Base-by-base conservation (phyloP, 768 basidiomycete species). In the Russula earlei region DNA sequence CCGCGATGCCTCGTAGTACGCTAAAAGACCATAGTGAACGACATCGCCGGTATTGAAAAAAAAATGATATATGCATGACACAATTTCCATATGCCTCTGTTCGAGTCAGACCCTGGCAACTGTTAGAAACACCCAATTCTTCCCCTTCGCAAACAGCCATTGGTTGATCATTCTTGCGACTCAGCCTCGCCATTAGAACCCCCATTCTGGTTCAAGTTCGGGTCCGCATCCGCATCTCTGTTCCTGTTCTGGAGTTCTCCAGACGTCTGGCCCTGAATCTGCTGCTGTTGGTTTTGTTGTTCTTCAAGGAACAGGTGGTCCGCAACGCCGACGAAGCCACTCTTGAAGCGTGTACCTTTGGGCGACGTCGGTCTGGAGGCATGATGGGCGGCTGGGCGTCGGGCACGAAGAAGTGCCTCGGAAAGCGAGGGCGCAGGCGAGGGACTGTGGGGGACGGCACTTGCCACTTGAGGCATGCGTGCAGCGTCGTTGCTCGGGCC, bases 341-440 rank as follows among this genome's bases (percentile, higher is more conserved):
- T 88, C 79, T 87, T 88, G 70, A 87, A 89, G 57, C 78, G 74
- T 20, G 74, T 71, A 22, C 80, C 81, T 64, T 81, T 84, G 49
- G 64, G 33, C 8, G 54, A 55, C 19, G 63, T 43, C 60, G 58
- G 56, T 29, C 58, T 49, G 22, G 65, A 58, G 11, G 63, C 49
- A 6, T 63, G 62, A 10, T 54, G 63, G 5, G 64, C 51, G 24
- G 62, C 61, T 10, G 67, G 66, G 46, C 85, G 77, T 41, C 84
- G 78, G 60, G 78, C 85, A 63, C 85, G 78, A 41, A 86, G 64
- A 42, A 87, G 74, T 1, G 84, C 84, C 62, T 87, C 86, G 64
- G 87, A 86, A 15, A 87, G 72, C 33, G 83, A 77, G 10, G 79
- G 75, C 4, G 74, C 72, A n/a, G 81, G 79, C 6, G 79, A 77